phyloP scores from a whole-genome alignment of 306 rosid genomes.

The Cyamopsis tetragonoloba region DNA sequence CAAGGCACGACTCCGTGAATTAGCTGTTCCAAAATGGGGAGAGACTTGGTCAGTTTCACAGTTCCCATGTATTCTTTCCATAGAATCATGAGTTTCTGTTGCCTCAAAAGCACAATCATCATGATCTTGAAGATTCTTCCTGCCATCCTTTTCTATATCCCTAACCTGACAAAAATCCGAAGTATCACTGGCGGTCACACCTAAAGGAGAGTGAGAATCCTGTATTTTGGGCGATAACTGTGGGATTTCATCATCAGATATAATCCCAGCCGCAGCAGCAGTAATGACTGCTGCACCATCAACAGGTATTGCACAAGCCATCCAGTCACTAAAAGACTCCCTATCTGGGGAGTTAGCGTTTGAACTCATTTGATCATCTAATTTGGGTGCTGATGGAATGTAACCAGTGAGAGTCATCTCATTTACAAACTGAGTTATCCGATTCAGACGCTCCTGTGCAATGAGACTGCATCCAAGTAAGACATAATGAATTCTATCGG shows the following conservation, averaged over 20 bases:
- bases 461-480: slow-evolving; percentile 79
- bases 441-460: slow-evolving; percentile 93
- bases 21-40: slow-evolving; percentile 43
- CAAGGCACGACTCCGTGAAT: slow-evolving; percentile 35
- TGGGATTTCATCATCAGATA: slow-evolving; percentile 52
- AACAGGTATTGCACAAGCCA: slow-evolving; percentile 78
- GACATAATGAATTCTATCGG: slow-evolving; percentile 28
- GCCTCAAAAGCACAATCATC: slow-evolving; percentile 48
- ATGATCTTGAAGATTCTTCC: slow-evolving; percentile 39
- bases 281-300: slow-evolving; percentile 58
- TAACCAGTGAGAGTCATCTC: slow-evolving; percentile 50
- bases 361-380: slow-evolving; percentile 46
- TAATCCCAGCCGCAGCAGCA: slow-evolving; percentile 84
- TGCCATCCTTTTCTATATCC: slow-evolving; percentile 52
- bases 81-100: slow-evolving; percentile 37
- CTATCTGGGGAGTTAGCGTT: slow-evolving; percentile 41
- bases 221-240: slow-evolving; percentile 43
- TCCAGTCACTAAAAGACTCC: slow-evolving; percentile 58
- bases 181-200: slow-evolving; percentile 57
- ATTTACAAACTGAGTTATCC: slow-evolving; percentile 71
- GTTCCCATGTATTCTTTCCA: slow-evolving; percentile 49
- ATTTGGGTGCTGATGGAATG: slow-evolving; percentile 43
- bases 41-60: slow-evolving; percentile 49
- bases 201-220: slow-evolving; percentile 64
- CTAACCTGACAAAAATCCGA: slow-evolving; percentile 56